phyloP scores from a whole-genome alignment of 1,284 basidiomycete genomes.

The Macrocybe sp. region DNA sequence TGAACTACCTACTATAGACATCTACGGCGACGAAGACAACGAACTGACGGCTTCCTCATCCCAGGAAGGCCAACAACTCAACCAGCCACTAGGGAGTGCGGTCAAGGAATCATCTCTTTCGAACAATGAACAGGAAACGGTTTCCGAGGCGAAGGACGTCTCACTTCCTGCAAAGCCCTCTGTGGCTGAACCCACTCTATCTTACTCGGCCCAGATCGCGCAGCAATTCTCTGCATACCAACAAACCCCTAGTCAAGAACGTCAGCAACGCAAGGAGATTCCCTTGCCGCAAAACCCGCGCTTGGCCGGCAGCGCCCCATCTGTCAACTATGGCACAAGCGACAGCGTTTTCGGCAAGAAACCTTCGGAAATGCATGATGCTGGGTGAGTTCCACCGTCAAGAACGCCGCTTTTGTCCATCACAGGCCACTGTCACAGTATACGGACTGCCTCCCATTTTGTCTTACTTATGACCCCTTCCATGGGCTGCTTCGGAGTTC shows the following conservation, averaged over 20 bases:
- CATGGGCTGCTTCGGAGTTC: conserved; percentile 6
- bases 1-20: conserved; percentile 23
- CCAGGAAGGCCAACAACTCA: conserved; percentile 5
- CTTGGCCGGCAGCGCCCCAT: conserved; percentile 7
- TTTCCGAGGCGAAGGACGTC: neutral
- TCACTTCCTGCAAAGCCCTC: conserved; percentile 28
- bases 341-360: conserved; percentile 49
- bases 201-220: conserved; percentile 68
- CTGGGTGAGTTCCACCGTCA: conserved; percentile 65
- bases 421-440: conserved; percentile 14
- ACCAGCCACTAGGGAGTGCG: neutral
- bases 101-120: conserved; percentile 8
- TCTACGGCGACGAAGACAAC: conserved; percentile 36
- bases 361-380: conserved; percentile 88
- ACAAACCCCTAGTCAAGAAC: conserved; percentile 64
- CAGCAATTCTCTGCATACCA: conserved; percentile 66
- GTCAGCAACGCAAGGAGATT: conserved; percentile 41
- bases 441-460: conserved; percentile 5
- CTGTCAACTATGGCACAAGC: conserved; percentile 23
- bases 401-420: conserved; percentile 1
- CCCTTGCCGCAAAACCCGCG: conserved; percentile 17
- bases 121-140: conserved; percentile 10
- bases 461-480: neutral
- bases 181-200: conserved; percentile 29
- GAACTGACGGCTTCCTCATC: conserved; percentile 19